Conservation (phyloP, 495 filamentous ascomycete species). For the Trichocladium uniseriatum region DNA sequence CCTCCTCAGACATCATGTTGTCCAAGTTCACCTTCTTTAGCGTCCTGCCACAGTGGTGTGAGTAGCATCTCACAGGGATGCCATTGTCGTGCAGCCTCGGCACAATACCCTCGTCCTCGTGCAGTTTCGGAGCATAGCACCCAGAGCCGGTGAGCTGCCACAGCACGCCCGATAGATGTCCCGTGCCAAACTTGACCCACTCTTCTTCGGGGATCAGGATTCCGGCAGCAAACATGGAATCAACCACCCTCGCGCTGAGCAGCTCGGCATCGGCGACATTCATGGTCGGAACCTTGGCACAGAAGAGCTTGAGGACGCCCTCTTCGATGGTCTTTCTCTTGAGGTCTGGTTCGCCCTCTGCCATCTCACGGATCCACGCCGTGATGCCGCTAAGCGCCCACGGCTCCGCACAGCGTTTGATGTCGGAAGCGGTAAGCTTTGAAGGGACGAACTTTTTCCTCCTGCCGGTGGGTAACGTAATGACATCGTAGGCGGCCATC, state of each 20-base stretch:
- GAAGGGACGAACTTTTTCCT: conserved; percentile 75
- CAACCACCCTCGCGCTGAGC: conserved; percentile 67
- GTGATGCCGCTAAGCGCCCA: conserved; percentile 91
- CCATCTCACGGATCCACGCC: conserved; percentile 77
- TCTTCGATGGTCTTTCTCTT: conserved; percentile 74
- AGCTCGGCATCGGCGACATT: conserved; percentile 95
- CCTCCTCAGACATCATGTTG: conserved; percentile 55
- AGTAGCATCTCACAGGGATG: conserved; percentile 74
- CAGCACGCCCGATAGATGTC: conserved; percentile 72
- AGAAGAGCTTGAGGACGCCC: conserved; percentile 82
- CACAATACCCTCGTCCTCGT: conserved; percentile 51
- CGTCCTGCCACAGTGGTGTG: conserved; percentile 86
- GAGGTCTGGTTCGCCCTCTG: conserved; percentile 74
- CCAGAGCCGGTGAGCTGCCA: conserved; percentile 90
- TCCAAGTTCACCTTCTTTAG: conserved; percentile 86
- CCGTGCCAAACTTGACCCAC: conserved; percentile 86
- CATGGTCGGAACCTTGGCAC: conserved; percentile 96
- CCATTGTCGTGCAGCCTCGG: conserved; percentile 31
- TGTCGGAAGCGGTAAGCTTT: conserved; percentile 77
- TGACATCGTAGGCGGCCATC: conserved; percentile 55
- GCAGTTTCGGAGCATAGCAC: conserved; percentile 79
- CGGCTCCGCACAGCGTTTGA: conserved; percentile 77
- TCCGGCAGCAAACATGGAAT: conserved; percentile 69
- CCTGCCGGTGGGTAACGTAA: conserved; percentile 57
- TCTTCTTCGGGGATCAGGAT: conserved; percentile 85